These are phyloP conservation scores for Sclerotinia glacialis DNA, from an alignment of 2,329 filamentous ascomycete genomes.

Conservation along the genomic window DNA sequence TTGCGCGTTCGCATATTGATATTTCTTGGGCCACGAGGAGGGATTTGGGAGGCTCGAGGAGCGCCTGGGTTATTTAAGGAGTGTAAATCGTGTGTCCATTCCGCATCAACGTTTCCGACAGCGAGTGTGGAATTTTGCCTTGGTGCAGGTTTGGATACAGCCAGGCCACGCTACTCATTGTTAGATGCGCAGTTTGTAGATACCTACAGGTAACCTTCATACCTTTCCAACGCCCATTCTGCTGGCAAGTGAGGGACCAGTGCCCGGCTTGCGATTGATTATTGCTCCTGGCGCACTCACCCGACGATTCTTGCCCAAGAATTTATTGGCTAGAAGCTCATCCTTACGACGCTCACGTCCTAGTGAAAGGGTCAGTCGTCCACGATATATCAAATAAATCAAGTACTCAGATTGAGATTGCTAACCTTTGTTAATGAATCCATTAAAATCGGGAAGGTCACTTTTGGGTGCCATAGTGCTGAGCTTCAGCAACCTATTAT, in stretches of 20 bases:
- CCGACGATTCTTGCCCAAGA: conserved; percentile 62
- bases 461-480: conserved; percentile 37
- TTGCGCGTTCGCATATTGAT: conserved; percentile 31
- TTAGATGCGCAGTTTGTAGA: conserved; percentile 22
- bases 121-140: conserved; percentile 37
- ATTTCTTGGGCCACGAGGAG: conserved; percentile 37
- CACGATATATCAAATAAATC: neutral
- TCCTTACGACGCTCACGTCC: conserved; percentile 67
- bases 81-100: conserved; percentile 72
- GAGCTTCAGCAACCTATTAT: neutral
- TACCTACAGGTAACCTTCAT: conserved; percentile 28
- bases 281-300: conserved; percentile 52
- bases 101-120: conserved; percentile 58
- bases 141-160: conserved; percentile 30
- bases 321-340: conserved; percentile 67
- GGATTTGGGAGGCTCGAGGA: conserved; percentile 43
- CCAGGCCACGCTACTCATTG: conserved; percentile 28
- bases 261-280: conserved; percentile 46
- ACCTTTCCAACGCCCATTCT: conserved; percentile 73
- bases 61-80: conserved; percentile 44
- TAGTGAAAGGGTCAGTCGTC: conserved; percentile 27
- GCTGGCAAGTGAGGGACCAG: conserved; percentile 62
- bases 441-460: conserved; percentile 37
- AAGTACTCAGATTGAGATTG: neutral
- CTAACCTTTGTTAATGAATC: conserved; percentile 38